Evolutionary conservation across 2,329 filamentous ascomycete species (phyloP).

Genomic region (Thielaviopsis ethacetica): DNA sequence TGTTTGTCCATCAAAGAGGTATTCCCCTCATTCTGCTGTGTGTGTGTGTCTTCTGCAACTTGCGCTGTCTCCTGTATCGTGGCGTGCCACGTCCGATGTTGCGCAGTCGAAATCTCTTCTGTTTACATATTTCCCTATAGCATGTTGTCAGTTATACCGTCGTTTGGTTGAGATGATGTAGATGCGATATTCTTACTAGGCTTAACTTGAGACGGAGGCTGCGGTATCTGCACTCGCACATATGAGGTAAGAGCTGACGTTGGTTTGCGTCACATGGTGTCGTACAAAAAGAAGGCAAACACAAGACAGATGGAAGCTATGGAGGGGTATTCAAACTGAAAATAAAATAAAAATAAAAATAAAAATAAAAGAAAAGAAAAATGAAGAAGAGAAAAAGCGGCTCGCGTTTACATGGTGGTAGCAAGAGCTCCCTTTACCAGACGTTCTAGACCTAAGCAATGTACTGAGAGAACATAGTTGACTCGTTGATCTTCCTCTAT

Average conservation of each 20-base stretch:
- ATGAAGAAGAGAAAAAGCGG: no score
- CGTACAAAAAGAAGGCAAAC: not conserved
- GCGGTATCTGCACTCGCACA: not conserved
- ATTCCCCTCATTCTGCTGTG: not conserved
- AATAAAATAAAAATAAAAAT: not conserved
- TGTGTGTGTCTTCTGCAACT: not conserved
- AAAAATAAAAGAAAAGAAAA: no score
- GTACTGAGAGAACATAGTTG: no score
- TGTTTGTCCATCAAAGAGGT: not conserved
- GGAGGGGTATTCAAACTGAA: not conserved
- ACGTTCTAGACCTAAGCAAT: no score
- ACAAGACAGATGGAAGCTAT: not conserved
- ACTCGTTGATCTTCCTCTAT: no score
- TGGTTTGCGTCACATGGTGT: not conserved
- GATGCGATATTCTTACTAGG: not conserved
- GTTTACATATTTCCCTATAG: not conserved
- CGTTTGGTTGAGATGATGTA: not conserved
- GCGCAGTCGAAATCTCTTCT: not conserved
- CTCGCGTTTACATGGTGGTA: no score
- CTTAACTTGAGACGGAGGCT: not conserved
- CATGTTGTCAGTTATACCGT: not conserved
- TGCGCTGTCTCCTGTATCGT: not conserved
- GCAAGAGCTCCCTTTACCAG: no score
- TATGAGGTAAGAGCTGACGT: not conserved
- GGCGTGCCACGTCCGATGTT: not conserved